These are phyloP conservation scores for Globisporangium radiosum DNA, from an alignment of 352 stramenopile genomes.

Conservation along the genomic window DNA sequence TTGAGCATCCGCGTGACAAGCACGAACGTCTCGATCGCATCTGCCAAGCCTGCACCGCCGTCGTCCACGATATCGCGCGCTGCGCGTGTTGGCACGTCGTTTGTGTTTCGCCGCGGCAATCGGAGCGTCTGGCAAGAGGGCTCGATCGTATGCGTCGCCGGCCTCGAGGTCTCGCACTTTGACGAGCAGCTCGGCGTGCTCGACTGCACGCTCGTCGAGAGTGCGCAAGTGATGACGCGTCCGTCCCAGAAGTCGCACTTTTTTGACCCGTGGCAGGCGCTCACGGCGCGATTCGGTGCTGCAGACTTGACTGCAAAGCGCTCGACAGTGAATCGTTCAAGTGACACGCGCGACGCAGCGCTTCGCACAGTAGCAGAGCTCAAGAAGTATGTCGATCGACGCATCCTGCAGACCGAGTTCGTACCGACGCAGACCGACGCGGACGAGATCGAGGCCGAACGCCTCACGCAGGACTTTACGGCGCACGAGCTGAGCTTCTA, in stretches of 20 bases:
- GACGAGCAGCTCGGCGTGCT: constrained; percentile 48
- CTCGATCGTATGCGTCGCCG: constrained; percentile 42
- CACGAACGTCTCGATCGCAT: constrained; percentile 16
- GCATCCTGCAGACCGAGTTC: constrained; percentile 34
- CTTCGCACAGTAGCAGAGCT: constrained; percentile 16
- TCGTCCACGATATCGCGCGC: constrained; percentile 1
- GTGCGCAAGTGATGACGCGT: constrained; percentile 41
- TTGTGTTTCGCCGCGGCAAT: constrained; percentile 39
- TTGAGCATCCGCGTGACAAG: constrained; percentile 50
- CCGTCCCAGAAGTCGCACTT: constrained; percentile 60
- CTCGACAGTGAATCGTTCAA: constrained; percentile 1
- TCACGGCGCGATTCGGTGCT: constrained; percentile 4
- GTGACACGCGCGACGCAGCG: constrained; percentile 11
- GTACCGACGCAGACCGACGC: constrained; percentile 19
- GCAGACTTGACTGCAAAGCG: no score
- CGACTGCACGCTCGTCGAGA: constrained; percentile 52
- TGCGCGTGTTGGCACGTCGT: constrained; percentile 3
- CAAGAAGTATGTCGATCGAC: constrained; percentile 42
- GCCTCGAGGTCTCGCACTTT: constrained; percentile 56
- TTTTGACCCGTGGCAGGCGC: constrained; percentile 19
- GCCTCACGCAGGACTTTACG: constrained; percentile 44
- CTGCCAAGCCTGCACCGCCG: not conserved
- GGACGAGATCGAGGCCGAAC: constrained; percentile 32
- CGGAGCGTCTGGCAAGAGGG: constrained; percentile 51
- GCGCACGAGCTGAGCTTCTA: constrained; percentile 16